These are phyloP conservation scores for Ophiostoma ips DNA, from an alignment of 2,329 filamentous ascomycete species.

Conservation along the genomic window DNA sequence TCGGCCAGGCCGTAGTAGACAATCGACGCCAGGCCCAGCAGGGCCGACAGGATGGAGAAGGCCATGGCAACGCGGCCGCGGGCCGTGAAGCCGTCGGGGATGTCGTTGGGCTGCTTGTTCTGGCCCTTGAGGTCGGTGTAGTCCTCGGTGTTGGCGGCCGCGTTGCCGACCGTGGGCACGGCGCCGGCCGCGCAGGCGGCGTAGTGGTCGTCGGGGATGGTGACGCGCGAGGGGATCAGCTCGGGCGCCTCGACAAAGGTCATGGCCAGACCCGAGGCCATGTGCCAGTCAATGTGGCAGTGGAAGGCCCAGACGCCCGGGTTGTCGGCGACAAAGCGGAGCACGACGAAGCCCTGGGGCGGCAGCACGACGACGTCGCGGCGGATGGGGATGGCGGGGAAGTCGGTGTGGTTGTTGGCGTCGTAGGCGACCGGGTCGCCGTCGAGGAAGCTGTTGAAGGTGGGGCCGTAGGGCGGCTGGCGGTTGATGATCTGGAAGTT, in stretches of 20 bases:
- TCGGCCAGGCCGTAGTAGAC: slow-evolving; percentile 47
- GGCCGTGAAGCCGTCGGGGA: slow-evolving; percentile 35
- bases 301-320: slow-evolving; percentile 52
- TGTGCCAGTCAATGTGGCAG: slow-evolving; percentile 71
- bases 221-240: slow-evolving; percentile 44
- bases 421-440: slow-evolving; percentile 19
- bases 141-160: slow-evolving; percentile 16
- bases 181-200: slow-evolving; percentile 36
- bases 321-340: slow-evolving; percentile 55
- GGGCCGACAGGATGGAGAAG: slow-evolving; percentile 54
- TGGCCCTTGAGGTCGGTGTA: slow-evolving; percentile 18
- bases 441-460: slow-evolving; percentile 36
- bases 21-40: slow-evolving; percentile 54
- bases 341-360: slow-evolving; percentile 51
- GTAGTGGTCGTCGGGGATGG: slow-evolving; percentile 45
- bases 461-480: slow-evolving; percentile 42
- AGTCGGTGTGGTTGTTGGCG: slow-evolving; percentile 20
- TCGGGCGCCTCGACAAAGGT: slow-evolving; percentile 50
- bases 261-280: slow-evolving; percentile 50
- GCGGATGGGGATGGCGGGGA: slow-evolving; percentile 44
- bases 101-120: slow-evolving; percentile 10
- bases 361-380: slow-evolving; percentile 54
- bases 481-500: slow-evolving; percentile 49
- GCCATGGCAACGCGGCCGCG: slow-evolving; percentile 61
- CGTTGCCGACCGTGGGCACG: slow-evolving; percentile 18